These are phyloP conservation scores for Fusarium dlaminii DNA, from an alignment of 2,329 filamentous ascomycete species.

Conservation along the genomic window DNA sequence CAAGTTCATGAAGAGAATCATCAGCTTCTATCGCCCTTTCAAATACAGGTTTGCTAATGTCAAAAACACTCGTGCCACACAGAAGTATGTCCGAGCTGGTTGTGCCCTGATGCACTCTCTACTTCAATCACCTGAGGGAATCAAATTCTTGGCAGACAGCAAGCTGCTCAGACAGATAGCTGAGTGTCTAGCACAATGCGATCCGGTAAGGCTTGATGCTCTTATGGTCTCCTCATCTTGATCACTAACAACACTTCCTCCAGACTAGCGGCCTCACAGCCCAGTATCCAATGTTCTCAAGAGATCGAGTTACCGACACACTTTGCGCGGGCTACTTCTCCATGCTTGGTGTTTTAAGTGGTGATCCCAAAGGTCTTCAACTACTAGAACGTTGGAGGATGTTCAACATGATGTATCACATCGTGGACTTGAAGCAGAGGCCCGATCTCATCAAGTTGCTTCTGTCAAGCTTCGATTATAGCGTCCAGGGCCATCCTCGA, in stretches of 20 bases:
- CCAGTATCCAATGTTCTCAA: constrained; percentile 87
- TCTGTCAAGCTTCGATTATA: constrained; percentile 92
- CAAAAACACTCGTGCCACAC: constrained; percentile 89
- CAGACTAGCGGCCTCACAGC: constrained; percentile 79
- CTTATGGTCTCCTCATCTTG: background rate
- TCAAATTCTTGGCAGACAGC: constrained; percentile 86
- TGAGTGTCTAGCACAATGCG: constrained; percentile 94
- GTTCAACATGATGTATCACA: constrained; percentile 99
- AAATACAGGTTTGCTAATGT: constrained; percentile 94
- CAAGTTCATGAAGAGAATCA: constrained; percentile 93
- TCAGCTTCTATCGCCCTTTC: constrained; percentile 96
- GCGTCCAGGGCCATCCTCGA: constrained; percentile 85
- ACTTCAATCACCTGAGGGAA: constrained; percentile 85
- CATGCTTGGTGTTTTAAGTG: constrained; percentile 87
- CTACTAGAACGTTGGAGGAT: constrained; percentile 97
- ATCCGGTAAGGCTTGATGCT: constrained; percentile 69
- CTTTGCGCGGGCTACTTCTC: constrained; percentile 94
- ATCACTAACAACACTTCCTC: constrained; percentile 25
- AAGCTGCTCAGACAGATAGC: constrained; percentile 94
- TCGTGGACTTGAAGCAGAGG: constrained; percentile 88
- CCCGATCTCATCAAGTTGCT: constrained; percentile 91
- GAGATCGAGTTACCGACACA: constrained; percentile 83
- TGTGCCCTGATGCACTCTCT: constrained; percentile 89
- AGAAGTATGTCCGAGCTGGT: constrained; percentile 91
- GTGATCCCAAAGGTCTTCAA: constrained; percentile 81